These are phyloP conservation scores for Eruca vesicaria DNA, from an alignment of 441 rosid genomes.

Conservation along the genomic window DNA sequence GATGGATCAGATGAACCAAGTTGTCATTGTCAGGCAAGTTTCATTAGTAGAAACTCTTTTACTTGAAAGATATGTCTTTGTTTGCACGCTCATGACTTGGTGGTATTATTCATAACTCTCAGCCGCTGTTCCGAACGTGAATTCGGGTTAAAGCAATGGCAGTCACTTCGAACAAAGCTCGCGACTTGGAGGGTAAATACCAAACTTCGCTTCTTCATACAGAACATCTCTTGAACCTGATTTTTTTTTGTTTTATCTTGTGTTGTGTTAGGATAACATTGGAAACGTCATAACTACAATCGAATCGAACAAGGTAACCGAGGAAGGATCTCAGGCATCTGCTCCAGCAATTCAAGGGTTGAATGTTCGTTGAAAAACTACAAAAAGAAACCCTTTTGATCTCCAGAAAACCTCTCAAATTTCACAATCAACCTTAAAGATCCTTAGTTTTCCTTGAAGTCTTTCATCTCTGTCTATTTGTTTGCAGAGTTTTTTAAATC, in stretches of 20 bases:
- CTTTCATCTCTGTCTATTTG: slow-evolving; percentile 9
- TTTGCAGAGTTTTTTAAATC: slow-evolving; percentile 4
- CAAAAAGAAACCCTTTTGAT: neutral
- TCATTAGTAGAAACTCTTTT: neutral
- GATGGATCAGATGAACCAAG: slow-evolving; percentile 97
- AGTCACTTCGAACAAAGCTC: slow-evolving; percentile 64
- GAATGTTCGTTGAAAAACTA: slow-evolving; percentile 44
- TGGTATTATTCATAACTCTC: slow-evolving; percentile 16
- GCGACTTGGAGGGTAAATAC: slow-evolving; percentile 79
- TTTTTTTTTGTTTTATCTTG: neutral
- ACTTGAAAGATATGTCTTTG: neutral
- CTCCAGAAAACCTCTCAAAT: slow-evolving; percentile 17
- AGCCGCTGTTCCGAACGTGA: slow-evolving; percentile 78
- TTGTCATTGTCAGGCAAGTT: slow-evolving; percentile 68
- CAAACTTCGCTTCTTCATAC: neutral
- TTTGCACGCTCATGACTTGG: neutral
- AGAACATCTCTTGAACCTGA: slow-evolving; percentile 10
- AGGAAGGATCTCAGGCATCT: slow-evolving; percentile 69
- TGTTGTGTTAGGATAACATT: slow-evolving; percentile 74
- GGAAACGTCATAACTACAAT: slow-evolving; percentile 73
- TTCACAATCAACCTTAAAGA: slow-evolving; percentile 11
- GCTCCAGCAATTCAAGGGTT: slow-evolving; percentile 46
- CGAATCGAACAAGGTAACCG: slow-evolving; percentile 83
- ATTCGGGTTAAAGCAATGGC: slow-evolving; percentile 83
- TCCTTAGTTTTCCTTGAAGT: slow-evolving; percentile 1